Conservation (phyloP, 148 eudicot genomes). For the Pharnaceum exiguum region DNA sequence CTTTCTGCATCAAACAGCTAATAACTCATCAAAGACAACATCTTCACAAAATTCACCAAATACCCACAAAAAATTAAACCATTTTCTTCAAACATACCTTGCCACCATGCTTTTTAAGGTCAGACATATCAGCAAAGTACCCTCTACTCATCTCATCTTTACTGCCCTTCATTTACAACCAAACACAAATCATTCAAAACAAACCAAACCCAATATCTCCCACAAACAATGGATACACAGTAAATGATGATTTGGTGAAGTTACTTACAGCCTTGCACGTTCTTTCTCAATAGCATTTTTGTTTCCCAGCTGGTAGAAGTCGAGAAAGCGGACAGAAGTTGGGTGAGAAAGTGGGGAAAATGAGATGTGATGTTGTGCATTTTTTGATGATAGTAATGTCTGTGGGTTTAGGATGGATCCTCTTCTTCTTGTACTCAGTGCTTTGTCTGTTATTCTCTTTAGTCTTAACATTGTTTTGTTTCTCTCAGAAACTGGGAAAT, state of each 20-base stretch:
- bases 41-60: neutral
- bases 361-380: conserved; percentile 15
- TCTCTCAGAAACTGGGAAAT: no score
- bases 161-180: conserved; percentile 67
- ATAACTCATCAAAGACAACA: no score
- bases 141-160: conserved; percentile 95
- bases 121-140: conserved; percentile 86
- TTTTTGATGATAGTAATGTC: neutral
- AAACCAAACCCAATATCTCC: conserved; percentile 9
- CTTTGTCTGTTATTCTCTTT: conserved; percentile 24
- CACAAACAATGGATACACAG: neutral
- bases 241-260: no score
- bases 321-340: conserved; percentile 68
- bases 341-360: conserved; percentile 21
- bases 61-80: neutral
- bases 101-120: conserved; percentile 81
- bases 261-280: conserved; percentile 87
- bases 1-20: no score
- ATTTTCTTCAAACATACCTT: conserved; percentile 42
- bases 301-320: conserved; percentile 82
- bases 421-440: conserved; percentile 14
- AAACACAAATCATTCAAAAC: conserved; percentile 11
- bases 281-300: conserved; percentile 82
- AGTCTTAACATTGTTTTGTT: conserved; percentile 56
- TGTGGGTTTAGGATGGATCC: conserved; percentile 20